phyloP scores from a whole-genome alignment of 2,329 filamentous ascomycete species.

The Chrysosporium queenslandicum region DNA sequence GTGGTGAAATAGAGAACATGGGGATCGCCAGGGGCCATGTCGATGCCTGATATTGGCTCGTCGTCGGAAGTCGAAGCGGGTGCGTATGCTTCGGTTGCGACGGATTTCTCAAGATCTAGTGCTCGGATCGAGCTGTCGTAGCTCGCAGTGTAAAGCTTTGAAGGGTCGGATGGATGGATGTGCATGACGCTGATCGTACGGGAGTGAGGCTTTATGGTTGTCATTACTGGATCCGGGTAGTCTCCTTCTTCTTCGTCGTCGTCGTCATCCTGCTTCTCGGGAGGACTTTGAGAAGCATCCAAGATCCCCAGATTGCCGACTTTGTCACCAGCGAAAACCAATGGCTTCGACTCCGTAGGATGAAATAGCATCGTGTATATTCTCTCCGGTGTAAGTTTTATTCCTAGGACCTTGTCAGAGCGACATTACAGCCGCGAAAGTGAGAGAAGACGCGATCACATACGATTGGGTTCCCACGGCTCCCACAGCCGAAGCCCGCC shows the following conservation, averaged over 20 bases:
- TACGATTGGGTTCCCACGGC: slow-evolving; percentile 69
- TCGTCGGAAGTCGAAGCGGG: slow-evolving; percentile 61
- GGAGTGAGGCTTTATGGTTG: slow-evolving; percentile 80
- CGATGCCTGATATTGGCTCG: slow-evolving; percentile 71
- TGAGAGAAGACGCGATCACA: slow-evolving; percentile 23
- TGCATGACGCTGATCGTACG: slow-evolving; percentile 79
- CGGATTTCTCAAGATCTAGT: slow-evolving; percentile 69
- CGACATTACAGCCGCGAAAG: no score
- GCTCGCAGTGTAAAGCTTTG: slow-evolving; percentile 70
- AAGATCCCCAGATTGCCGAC: slow-evolving; percentile 83
- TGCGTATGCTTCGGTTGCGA: slow-evolving; percentile 71
- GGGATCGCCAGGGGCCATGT: slow-evolving; percentile 61
- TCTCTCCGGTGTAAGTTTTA: slow-evolving; percentile 82
- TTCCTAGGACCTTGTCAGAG: slow-evolving; percentile 46
- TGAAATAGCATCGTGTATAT: slow-evolving; percentile 85
- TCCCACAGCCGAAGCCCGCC: slow-evolving; percentile 69
- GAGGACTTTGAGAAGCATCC: slow-evolving; percentile 65
- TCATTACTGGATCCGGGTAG: slow-evolving; percentile 63
- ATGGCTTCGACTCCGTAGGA: slow-evolving; percentile 70
- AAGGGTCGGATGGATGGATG: slow-evolving; percentile 62
- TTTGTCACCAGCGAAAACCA: slow-evolving; percentile 92
- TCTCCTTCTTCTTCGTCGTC: slow-evolving; percentile 56
- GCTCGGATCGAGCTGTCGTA: slow-evolving; percentile 90
- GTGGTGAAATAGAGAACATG: slow-evolving; percentile 80
- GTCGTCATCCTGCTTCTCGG: slow-evolving; percentile 25